These are phyloP conservation scores for Populus alba DNA, from an alignment of 345 rosid species.

Conservation along the genomic window DNA sequence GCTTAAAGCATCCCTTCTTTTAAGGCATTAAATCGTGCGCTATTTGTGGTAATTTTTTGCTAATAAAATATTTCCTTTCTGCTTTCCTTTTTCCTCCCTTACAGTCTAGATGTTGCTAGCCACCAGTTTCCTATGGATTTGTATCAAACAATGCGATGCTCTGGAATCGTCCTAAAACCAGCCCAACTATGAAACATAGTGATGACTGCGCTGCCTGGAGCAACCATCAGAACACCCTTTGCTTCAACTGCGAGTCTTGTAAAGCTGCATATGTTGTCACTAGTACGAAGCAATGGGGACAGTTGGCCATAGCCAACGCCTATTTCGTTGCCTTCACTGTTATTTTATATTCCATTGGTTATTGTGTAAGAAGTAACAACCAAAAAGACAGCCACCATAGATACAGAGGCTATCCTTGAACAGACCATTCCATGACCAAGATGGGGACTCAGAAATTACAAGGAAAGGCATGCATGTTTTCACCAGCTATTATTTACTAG, in stretches of 20 bases:
- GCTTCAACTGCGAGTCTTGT: constrained; percentile 29
- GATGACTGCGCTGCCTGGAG: constrained; percentile 22
- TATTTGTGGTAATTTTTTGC: too few species aligned
- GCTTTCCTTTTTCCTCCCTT: too few species aligned
- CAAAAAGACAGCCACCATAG: not conserved
- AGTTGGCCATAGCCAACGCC: not conserved
- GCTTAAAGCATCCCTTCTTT: too few species aligned
- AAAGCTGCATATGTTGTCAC: constrained; percentile 1
- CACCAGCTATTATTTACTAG: too few species aligned
- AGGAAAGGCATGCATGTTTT: too few species aligned
- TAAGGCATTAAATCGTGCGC: too few species aligned
- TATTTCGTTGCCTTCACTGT: not conserved
- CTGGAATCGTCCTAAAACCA: constrained; percentile 5
- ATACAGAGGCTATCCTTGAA: not conserved
- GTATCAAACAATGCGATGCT: constrained; percentile 6
- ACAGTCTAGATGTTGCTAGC: constrained; percentile 26
- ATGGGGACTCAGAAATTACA: too few species aligned
- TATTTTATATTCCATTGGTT: constrained; percentile 14
- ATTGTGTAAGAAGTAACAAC: constrained; percentile 29
- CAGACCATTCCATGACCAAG: too few species aligned
- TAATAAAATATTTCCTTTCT: too few species aligned
- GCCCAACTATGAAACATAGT: not conserved
- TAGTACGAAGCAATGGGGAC: constrained; percentile 8
- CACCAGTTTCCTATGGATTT: constrained; percentile 24
- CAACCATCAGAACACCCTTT: constrained; percentile 11